Evolutionary conservation across 148 eudicot genomes (phyloP), one percentile per base, ranked within the genome.

Genomic region (Amaranthus cruentus): DNA sequence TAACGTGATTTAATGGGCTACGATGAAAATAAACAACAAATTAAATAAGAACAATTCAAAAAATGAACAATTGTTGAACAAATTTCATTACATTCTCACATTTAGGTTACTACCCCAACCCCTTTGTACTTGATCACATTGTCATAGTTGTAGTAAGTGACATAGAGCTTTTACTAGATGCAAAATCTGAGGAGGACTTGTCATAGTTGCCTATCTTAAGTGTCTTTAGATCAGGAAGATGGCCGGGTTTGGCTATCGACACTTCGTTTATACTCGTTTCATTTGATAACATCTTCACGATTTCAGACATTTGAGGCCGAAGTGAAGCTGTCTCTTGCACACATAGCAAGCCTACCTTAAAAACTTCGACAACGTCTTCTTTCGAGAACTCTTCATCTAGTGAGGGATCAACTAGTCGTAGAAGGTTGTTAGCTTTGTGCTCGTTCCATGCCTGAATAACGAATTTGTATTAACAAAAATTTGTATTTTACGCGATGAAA

Each of bases 291-390:
- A 90, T 83, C 72, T 79, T 82, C 15, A 80, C 73, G 7, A 69
- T 88, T 6, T 9, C 44, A n/a, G 96, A 84, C 88, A 91, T 91
- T 62, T 42, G 42, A 1, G 93, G 96, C 7, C 96, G 82, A 46
- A 55, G 71, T 6, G 71, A 75, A 13, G 89, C 62, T 4, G 50
- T 81, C 77, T 88, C 87, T 80, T 91, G 96, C 54, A 87, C 89
- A 21, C 96, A 88, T 2, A 91, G 85, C 66, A 91, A 83, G 43
- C 89, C 93, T 10, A 91, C 81, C 74, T 82, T 87, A 79, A 88
- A 48, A 81, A 85, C 83, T 2, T 71, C 66, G 18, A 75, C 15
- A 6, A 88, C 88, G 78, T 88, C 93, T 59, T 50, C 49, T 77
- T 84, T 71, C 0, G 76, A 73, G 57, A 79, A 84, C 10, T 77